A percentile compares a stretch with the other conserved stretches of the same genome.
phyloP scores from a whole-genome alignment of 164 flowering plant species.

The Kalanchoe fedtschenkoi region DNA sequence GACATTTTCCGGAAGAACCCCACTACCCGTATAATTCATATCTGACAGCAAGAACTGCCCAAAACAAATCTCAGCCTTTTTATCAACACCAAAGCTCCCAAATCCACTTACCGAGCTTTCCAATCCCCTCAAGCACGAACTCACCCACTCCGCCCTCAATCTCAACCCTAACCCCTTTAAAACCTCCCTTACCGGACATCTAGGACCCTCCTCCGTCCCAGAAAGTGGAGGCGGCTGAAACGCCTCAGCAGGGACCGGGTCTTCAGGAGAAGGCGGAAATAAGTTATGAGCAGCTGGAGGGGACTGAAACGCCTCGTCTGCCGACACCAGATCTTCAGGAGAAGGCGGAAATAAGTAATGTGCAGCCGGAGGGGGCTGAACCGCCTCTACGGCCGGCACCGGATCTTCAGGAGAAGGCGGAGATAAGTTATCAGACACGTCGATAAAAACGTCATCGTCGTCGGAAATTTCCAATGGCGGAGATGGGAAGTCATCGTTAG shows the following conservation, averaged over 20 bases:
- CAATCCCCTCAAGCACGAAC: conserved; percentile 38
- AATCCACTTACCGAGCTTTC: conserved; percentile 32
- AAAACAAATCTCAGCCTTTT: conserved; percentile 65
- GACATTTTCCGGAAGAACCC: conserved; percentile 61
- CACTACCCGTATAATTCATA: conserved; percentile 58
- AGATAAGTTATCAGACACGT: conserved; percentile 33
- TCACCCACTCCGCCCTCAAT: conserved; percentile 57
- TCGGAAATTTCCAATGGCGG: conserved; percentile 39
- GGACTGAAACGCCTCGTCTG: conserved; percentile 4
- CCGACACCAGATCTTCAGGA: not conserved
- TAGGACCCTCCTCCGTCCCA: not conserved
- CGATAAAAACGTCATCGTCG: conserved; percentile 39
- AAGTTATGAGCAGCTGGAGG: not conserved
- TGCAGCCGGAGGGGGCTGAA: conserved; percentile 1
- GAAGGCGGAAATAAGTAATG: not conserved
- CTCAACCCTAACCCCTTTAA: conserved; percentile 33
- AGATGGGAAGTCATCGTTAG: conserved; percentile 10
- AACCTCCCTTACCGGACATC: not conserved
- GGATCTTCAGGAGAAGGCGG: conserved; percentile 24
- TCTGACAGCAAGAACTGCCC: conserved; percentile 62
- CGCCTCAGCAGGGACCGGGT: not conserved
- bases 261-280: not conserved
- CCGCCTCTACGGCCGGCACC: conserved; percentile 5
- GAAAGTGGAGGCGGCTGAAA: not conserved
- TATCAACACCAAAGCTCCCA: conserved; percentile 24